Evolutionary conservation across 2,329 filamentous ascomycete species (phyloP).

Genomic region (Phialophora expanda): DNA sequence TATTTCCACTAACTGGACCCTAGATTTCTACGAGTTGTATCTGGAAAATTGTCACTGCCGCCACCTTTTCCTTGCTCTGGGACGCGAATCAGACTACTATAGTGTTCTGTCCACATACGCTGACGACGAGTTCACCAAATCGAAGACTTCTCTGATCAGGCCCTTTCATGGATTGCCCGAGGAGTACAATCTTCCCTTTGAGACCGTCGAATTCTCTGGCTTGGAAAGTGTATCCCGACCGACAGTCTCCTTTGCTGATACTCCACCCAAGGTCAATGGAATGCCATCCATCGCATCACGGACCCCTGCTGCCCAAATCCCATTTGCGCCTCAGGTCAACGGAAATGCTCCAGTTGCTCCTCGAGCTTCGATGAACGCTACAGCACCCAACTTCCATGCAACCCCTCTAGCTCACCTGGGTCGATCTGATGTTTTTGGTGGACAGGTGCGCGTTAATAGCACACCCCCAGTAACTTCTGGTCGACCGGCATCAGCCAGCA

Average conservation of each 20-base stretch:
- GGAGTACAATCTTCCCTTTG: constrained; percentile 26
- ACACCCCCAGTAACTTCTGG: not conserved
- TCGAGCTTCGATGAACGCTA: not conserved
- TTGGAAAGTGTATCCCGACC: constrained; percentile 22
- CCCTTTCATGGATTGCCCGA: constrained; percentile 23
- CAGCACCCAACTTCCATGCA: not conserved
- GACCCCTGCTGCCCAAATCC: not conserved
- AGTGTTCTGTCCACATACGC: constrained; percentile 31
- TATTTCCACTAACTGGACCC: constrained; percentile 19
- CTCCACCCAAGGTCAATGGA: not conserved
- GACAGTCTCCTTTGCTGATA: constrained; percentile 3
- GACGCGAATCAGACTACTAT: constrained; percentile 33
- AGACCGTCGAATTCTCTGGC: constrained; percentile 27
- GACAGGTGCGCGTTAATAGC: not conserved
- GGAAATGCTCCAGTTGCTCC: not conserved
- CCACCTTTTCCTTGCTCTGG: constrained; percentile 34
- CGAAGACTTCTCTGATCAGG: constrained; percentile 32
- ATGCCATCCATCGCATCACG: not conserved
- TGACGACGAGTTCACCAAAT: constrained; percentile 34
- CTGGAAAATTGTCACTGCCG: constrained; percentile 37
- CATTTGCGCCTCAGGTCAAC: not conserved
- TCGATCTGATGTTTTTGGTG: not conserved
- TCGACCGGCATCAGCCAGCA: not conserved
- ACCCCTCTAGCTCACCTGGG: not conserved
- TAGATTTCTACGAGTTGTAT: constrained; percentile 35